Evolutionary conservation across 495 filamentous ascomycete species (phyloP), one percentile per base, ranked within the genome.

Genomic region (Xanthoparmelia taractica): DNA sequence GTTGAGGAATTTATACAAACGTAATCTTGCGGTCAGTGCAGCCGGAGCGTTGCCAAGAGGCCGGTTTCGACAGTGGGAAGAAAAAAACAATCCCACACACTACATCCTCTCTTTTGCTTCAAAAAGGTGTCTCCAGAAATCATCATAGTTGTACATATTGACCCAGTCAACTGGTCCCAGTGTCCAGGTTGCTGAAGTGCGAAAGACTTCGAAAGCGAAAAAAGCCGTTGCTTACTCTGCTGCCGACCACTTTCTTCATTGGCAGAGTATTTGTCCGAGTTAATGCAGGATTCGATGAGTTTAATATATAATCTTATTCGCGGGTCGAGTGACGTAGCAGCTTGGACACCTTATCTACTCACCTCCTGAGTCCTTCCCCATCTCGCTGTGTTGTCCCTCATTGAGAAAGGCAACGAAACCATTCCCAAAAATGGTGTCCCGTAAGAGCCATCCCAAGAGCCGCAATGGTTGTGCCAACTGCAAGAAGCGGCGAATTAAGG

Each of bases 401-500:
- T 40, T 4, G 18, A 18, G 12, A 25, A 2, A 15, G 31, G 7
- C 29, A 23, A 31, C 36, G 17, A 29, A 47, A 27, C 33, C 5
- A 33, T 38, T 20, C 3, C n/a, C 12, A n/a, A 59, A 8, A 4
- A 69, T 70, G 68, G 66, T 70, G 15, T 68, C 68, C 27, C 67
- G 68, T 12, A 70, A 68, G 55, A 68, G 63, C 57, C 68, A 70
- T 52, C 68, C 64, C 33, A 70, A 70, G 33, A 66, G 63, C 55
- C 66, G 68, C 13, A 70, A 63, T 27, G 68, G 68, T 38, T 70
- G 68, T 47, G 56, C 63, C 33, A 65, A 70, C 6, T 70, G 68
- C 64, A 70, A 70, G 41, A 70, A 66, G 55, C 45, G 68, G 23
- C 57, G 68, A 33, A 70, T 70, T 50, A 70, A 70, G 63, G 68